Percentiles rank a stretch among this genome's conserved stretches.
These are phyloP conservation scores for Penicillium capsulatum DNA, from an alignment of 2,329 filamentous ascomycete genomes.

Conservation along the genomic window DNA sequence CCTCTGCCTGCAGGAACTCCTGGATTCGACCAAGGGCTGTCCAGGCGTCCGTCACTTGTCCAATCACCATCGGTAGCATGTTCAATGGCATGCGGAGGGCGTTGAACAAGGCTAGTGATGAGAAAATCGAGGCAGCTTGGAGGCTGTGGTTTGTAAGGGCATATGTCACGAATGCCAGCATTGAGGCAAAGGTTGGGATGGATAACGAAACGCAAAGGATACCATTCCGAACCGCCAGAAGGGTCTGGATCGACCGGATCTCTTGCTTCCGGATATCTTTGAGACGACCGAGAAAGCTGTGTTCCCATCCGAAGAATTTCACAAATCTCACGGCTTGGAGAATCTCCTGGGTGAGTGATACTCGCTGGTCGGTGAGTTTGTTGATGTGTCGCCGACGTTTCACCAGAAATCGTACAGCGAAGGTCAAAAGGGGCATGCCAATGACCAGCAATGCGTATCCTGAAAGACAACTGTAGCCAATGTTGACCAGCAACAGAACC, in stretches of 20 bases:
- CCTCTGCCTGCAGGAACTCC: conserved; percentile 81
- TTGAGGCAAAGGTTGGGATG: conserved; percentile 88
- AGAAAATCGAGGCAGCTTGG: conserved; percentile 76
- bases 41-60: conserved; percentile 85
- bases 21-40: conserved; percentile 80
- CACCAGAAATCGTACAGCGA: conserved; percentile 73
- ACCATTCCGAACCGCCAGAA: conserved; percentile 77
- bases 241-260: conserved; percentile 75
- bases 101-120: conserved; percentile 91
- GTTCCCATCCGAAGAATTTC: conserved; percentile 96
- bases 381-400: conserved; percentile 74
- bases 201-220: conserved; percentile 79
- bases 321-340: conserved; percentile 87
- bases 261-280: conserved; percentile 70
- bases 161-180: conserved; percentile 87
- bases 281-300: conserved; percentile 73
- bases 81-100: conserved; percentile 85
- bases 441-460: conserved; percentile 80
- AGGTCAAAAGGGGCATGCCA: conserved; percentile 71
- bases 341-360: conserved; percentile 88
- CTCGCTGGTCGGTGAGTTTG: conserved; percentile 87
- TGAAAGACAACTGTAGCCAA: conserved; percentile 83
- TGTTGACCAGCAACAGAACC: conserved; percentile 74
- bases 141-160: conserved; percentile 62
- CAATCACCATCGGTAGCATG: conserved; percentile 78